phyloP scores from a whole-genome alignment of 495 filamentous ascomycete species.

The Cercophora sp. region DNA sequence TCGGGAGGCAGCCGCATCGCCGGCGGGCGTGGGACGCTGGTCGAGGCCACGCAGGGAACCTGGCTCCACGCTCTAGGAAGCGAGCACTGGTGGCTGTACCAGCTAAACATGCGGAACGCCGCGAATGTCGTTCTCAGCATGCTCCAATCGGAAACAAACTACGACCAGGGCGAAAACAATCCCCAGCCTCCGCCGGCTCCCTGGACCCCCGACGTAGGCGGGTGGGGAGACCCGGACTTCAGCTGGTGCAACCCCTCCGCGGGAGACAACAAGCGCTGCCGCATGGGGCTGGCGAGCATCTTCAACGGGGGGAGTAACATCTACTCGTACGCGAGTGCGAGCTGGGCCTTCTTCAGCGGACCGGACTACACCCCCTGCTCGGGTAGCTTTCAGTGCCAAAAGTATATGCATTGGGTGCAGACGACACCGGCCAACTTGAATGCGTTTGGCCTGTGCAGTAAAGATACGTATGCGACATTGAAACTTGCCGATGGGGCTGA shows the following conservation, averaged over 20 bases:
- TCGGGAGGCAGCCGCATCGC: slow-evolving; percentile 41
- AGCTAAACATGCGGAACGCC: slow-evolving; percentile 69
- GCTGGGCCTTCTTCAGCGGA: slow-evolving; percentile 69
- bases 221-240: slow-evolving; percentile 55
- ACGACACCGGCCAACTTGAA: slow-evolving; percentile 31
- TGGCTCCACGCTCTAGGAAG: slow-evolving; percentile 66
- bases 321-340: slow-evolving; percentile 56
- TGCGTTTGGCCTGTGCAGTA: slow-evolving; percentile 38
- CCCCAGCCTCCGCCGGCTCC: slow-evolving; percentile 40
- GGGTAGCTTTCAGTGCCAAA: slow-evolving; percentile 29
- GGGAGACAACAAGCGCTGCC: slow-evolving; percentile 37
- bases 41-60: slow-evolving; percentile 55
- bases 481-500: slow-evolving; percentile 29
- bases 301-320: slow-evolving; percentile 57
- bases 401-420: slow-evolving; percentile 36
- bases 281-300: slow-evolving; percentile 41
- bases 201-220: slow-evolving; percentile 42
- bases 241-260: slow-evolving; percentile 40
- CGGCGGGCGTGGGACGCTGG: slow-evolving; percentile 48
- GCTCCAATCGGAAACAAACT: slow-evolving; percentile 87
- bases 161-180: slow-evolving; percentile 78
- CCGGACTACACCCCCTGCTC: slow-evolving; percentile 30
- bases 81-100: slow-evolving; percentile 73
- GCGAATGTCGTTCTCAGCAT: slow-evolving; percentile 71
- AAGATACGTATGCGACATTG: slow-evolving; percentile 25